These are phyloP conservation scores for Saccharomycopsis olivae DNA, from an alignment of 805 yeast genomes.

Conservation along the genomic window DNA sequence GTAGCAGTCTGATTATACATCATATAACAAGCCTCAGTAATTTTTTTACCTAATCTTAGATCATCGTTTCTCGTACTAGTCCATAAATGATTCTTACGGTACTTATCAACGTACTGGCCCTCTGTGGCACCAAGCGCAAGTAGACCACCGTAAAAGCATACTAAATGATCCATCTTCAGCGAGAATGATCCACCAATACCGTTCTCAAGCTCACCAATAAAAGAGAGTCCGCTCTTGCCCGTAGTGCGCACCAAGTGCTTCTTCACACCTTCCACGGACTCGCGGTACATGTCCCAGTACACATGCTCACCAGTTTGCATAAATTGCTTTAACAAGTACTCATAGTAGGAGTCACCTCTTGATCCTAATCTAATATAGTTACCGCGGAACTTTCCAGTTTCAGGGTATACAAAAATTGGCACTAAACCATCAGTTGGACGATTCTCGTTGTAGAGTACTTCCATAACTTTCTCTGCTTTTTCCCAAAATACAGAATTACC, in stretches of 20 bases:
- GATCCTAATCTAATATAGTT: conserved; percentile 70
- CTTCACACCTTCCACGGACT: conserved; percentile 68
- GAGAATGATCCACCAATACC: conserved; percentile 56
- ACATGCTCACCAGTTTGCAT: conserved; percentile 60
- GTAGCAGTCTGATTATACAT: conserved; percentile 69
- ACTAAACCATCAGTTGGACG: conserved; percentile 61
- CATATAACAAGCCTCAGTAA: conserved; percentile 72
- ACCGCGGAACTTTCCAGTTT: conserved; percentile 60
- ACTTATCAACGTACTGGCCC: conserved; percentile 49
- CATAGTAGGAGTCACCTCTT: conserved; percentile 90
- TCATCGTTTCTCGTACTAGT: conserved; percentile 47
- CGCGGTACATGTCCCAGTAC: conserved; percentile 66
- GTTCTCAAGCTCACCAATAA: conserved; percentile 63
- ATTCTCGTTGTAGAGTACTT: conserved; percentile 51
- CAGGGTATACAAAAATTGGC: conserved; percentile 72
- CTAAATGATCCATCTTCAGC: conserved; percentile 84
- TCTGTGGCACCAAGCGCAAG: conserved; percentile 84
- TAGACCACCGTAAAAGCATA: conserved; percentile 84
- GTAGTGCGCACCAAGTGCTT: conserved; percentile 52
- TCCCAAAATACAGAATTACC: conserved; percentile 77
- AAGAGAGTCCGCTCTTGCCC: conserved; percentile 48
- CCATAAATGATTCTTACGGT: conserved; percentile 50
- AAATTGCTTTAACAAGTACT: conserved; percentile 77
- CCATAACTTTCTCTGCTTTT: conserved; percentile 62
- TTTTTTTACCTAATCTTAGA: conserved; percentile 57